Base-by-base conservation (phyloP, 768 basidiomycete genomes). In the Gloeopeniophorella convolvens region DNA sequence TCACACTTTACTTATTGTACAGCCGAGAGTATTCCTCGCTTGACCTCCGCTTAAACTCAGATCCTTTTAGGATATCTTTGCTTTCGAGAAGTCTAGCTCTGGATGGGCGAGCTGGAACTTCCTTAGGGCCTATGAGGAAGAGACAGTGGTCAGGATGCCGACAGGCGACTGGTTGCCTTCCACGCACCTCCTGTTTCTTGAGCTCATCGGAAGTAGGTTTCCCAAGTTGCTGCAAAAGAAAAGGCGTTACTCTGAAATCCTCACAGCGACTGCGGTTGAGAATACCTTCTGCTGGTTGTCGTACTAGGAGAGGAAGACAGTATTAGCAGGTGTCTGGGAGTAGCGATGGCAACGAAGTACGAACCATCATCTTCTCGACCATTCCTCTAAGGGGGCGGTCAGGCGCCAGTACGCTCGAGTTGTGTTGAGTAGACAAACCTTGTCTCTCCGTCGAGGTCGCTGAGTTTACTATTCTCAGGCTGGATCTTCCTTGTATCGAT, bases 321-420 rank as follows among this genome's bases (percentile, higher is more conserved):
- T 16, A 32, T 28, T 13, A 21, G 27, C 6, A 13, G 16, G 3
- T 18, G 28, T n/a, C 12, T 34, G 33, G 24, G 6, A 42, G 13
- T 37, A 42, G 27, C 21, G 30, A 51, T 31, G 26, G 6, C 51
- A 55, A 42, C 51, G 42, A 32, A 30, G 37, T 21, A 67, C 85
- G 59, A 70, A 95, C 95, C 95, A 99, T 98, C 96, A 99, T 99
- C 74, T 99, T 99, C 69, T 99, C 96, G 3, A 99, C 96, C 89
- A 99, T 88, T 2, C 89, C 92, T 58, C 96, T 89, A 61, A 2
- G 31, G 58, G 41, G 32, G 4, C 18, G 4, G 18, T 61, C 42
- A 51, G 45, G 35, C 37, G 23, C 34, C 15, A 10, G 24, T 23
- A 39, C 15, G 41, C 5, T 7, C 16, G 18, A 42, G 34, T 13